phyloP scores from a whole-genome alignment of 176 grass and related monocot species.

The Metroxylon sagu region DNA sequence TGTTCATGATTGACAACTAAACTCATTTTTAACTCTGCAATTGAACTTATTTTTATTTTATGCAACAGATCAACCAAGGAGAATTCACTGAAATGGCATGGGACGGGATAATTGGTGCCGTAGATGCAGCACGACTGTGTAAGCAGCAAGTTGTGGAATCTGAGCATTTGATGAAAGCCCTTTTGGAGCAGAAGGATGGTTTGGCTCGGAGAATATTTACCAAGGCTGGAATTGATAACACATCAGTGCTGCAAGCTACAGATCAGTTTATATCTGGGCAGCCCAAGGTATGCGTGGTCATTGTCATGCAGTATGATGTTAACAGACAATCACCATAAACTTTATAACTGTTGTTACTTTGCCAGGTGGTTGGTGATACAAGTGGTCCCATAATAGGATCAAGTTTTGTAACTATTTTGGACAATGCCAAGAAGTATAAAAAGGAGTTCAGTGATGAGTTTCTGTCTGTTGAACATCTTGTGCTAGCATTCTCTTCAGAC shows the following conservation, averaged over 20 bases:
- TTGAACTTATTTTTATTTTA: background rate
- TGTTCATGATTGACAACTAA: too few species aligned
- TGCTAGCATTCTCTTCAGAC: conserved; percentile 62
- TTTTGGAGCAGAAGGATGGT: conserved; percentile 93
- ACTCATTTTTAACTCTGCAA: too few species aligned
- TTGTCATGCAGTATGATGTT: background rate
- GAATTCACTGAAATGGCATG: conserved; percentile 85
- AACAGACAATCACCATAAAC: background rate
- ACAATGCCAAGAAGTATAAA: conserved; percentile 63
- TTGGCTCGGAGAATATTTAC: conserved; percentile 83
- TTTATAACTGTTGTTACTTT: conserved; percentile 9
- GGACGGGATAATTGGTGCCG: conserved; percentile 61
- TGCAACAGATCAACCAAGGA: conserved; percentile 34
- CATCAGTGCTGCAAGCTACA: conserved; percentile 54
- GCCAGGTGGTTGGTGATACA: conserved; percentile 67
- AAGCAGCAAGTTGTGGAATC: conserved; percentile 80
- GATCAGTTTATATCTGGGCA: conserved; percentile 75
- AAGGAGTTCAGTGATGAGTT: conserved; percentile 85
- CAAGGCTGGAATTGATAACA: conserved; percentile 79
- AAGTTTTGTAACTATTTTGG: conserved; percentile 63
- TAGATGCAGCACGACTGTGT: conserved; percentile 58
- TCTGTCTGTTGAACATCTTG: conserved; percentile 80
- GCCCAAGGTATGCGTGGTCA: conserved; percentile 41
- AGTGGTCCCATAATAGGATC: conserved; percentile 58
- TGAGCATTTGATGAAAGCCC: conserved; percentile 89